phyloP scores from a whole-genome alignment of 371 early-diverging fungal species.

The Actinomortierella ambigua region DNA sequence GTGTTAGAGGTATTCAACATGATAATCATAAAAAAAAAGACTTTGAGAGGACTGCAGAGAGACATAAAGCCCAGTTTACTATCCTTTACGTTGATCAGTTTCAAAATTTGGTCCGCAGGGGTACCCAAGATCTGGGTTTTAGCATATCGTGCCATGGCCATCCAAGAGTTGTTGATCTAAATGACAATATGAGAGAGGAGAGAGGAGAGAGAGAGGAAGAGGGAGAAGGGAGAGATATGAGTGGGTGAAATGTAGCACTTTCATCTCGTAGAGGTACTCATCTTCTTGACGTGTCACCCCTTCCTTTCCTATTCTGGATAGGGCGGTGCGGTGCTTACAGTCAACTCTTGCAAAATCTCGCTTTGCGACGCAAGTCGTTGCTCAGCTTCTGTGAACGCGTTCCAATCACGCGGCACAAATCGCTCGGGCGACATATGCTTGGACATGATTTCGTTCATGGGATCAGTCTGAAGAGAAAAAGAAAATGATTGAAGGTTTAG shows the following conservation, averaged over 20 bases:
- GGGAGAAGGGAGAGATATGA: too few species aligned
- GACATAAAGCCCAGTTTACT: slow-evolving; percentile 44
- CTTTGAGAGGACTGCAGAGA: slow-evolving; percentile 1
- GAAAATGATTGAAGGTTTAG: too few species aligned
- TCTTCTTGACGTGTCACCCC: too few species aligned
- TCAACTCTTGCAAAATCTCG: slow-evolving; percentile 47
- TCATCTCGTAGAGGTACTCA: too few species aligned
- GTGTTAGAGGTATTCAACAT: not conserved
- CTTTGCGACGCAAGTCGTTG: slow-evolving; percentile 32
- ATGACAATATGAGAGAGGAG: not conserved
- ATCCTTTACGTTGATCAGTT: slow-evolving; percentile 41
- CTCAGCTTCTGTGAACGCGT: slow-evolving; percentile 33
- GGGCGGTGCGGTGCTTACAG: slow-evolving; percentile 26
- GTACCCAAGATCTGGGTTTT: slow-evolving; percentile 56
- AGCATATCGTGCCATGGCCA: slow-evolving; percentile 61
- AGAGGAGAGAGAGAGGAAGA: too few species aligned
- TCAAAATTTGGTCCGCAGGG: slow-evolving; percentile 38
- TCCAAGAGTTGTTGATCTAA: slow-evolving; percentile 65
- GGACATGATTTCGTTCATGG: slow-evolving; percentile 58
- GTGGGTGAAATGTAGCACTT: too few species aligned
- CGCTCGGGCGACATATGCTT: slow-evolving; percentile 58
- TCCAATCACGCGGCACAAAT: slow-evolving; percentile 53
- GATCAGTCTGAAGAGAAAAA: too few species aligned
- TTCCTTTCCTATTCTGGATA: too few species aligned
- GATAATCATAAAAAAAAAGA: not conserved